phyloP scores from a whole-genome alignment of 345 rosid genomes.

The Lepidium aucheri region DNA sequence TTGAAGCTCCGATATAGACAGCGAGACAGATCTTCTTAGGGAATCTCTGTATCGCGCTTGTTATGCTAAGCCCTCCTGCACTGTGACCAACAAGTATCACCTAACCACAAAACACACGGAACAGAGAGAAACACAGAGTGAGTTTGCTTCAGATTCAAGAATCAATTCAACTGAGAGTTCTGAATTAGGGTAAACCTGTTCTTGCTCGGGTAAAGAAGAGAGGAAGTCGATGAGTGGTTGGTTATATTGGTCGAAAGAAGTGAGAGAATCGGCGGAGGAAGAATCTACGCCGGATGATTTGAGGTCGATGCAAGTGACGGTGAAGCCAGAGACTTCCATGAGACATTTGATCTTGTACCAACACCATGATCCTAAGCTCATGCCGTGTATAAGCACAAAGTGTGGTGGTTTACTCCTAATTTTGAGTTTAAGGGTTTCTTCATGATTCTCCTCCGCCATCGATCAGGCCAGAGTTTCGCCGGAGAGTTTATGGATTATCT shows the following conservation, averaged over 20 bases:
- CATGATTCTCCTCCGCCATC: slow-evolving; percentile 39
- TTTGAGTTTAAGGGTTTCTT: neutral
- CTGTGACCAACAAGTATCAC: slow-evolving; percentile 90
- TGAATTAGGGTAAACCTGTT: slow-evolving; percentile 38
- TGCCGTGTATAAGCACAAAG: slow-evolving; percentile 81
- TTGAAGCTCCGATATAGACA: slow-evolving; percentile 68
- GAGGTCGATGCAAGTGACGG: slow-evolving; percentile 78
- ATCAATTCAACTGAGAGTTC: neutral
- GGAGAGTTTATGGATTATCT: neutral
- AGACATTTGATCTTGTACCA: slow-evolving; percentile 79
- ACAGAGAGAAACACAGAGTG: neutral
- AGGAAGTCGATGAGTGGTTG: slow-evolving; percentile 62
- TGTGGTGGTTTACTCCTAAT: slow-evolving; percentile 25
- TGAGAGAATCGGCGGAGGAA: slow-evolving; percentile 39
- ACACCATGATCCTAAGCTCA: slow-evolving; percentile 84
- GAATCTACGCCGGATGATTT: slow-evolving; percentile 55
- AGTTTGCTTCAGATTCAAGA: slow-evolving; percentile 17
- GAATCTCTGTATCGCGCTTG: slow-evolving; percentile 50
- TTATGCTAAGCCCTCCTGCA: slow-evolving; percentile 83
- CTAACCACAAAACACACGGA: slow-evolving; percentile 27
- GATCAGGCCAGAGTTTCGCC: neutral
- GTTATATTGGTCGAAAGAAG: slow-evolving; percentile 63
- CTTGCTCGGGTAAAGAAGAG: slow-evolving; percentile 44
- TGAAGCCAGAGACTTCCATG: slow-evolving; percentile 70
- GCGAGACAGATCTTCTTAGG: slow-evolving; percentile 54